Evolutionary conservation across 441 rosid genomes (phyloP).

Genomic region (Iberis amara): DNA sequence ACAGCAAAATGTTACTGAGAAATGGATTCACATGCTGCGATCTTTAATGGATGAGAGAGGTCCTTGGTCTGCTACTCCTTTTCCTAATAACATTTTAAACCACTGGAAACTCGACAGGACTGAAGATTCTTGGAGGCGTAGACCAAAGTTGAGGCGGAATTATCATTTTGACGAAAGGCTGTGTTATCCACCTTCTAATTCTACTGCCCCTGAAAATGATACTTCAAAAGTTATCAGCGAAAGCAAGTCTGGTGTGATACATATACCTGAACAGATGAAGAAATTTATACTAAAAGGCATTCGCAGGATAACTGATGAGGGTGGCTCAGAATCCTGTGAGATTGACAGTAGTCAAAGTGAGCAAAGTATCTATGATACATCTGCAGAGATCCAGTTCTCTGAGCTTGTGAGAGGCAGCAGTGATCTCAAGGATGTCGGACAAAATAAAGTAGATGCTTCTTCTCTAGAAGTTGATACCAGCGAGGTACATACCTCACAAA

Average conservation of each 20-base stretch:
- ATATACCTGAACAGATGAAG: constrained; percentile 98
- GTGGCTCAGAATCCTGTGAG: constrained; percentile 61
- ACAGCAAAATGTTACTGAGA: constrained; percentile 89
- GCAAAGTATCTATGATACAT: constrained; percentile 48
- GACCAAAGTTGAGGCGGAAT: constrained; percentile 87
- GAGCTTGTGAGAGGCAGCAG: constrained; percentile 53
- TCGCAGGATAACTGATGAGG: constrained; percentile 83
- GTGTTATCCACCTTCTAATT: constrained; percentile 60
- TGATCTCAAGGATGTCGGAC: constrained; percentile 57
- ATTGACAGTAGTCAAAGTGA: constrained; percentile 47
- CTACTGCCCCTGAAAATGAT: constrained; percentile 42
- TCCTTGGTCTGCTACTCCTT: constrained; percentile 97
- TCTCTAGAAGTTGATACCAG: constrained; percentile 64
- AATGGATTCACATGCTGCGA: constrained; percentile 97
- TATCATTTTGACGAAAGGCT: constrained; percentile 88
- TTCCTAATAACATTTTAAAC: constrained; percentile 64
- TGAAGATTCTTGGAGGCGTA: constrained; percentile 95
- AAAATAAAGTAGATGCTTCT: constrained; percentile 59
- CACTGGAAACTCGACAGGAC: constrained; percentile 99
- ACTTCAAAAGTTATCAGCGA: constrained; percentile 40
- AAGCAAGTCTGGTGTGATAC: constrained; percentile 67
- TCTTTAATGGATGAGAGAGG: constrained; percentile 95
- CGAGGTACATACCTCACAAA: constrained; percentile 53
- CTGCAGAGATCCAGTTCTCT: constrained; percentile 42
- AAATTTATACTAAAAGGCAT: constrained; percentile 83